Evolutionary conservation across 192 early-diverging fungal genomes (phyloP).

Genomic region (Phlyctochytrium bullatum): DNA sequence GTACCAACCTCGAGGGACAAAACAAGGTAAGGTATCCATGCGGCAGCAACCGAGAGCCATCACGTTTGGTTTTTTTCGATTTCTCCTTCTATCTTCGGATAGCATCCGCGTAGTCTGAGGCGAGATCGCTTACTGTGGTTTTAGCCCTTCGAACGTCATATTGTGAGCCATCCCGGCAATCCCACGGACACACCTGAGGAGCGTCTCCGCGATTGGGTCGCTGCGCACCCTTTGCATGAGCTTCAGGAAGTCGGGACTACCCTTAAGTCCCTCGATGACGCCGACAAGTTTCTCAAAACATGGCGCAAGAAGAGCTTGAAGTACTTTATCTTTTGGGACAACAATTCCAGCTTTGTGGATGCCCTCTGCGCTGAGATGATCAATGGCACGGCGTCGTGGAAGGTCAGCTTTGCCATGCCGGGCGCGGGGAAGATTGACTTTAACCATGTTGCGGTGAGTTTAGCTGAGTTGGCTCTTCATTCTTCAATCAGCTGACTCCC

Average conservation of each 20-base stretch:
- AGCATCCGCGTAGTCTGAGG: too few species aligned
- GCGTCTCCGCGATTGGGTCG: background rate
- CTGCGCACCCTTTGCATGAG: background rate
- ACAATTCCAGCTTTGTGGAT: background rate
- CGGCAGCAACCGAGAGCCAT: background rate
- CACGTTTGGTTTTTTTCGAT: background rate
- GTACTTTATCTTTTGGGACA: conserved; percentile 5
- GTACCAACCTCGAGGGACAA: background rate
- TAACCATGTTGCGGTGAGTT: too few species aligned
- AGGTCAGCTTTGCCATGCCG: background rate
- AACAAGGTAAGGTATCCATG: background rate
- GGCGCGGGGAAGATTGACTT: too few species aligned
- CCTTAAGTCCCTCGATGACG: background rate
- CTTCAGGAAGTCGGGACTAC: conserved; percentile 1
- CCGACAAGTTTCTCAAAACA: background rate
- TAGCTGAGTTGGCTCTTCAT: too few species aligned
- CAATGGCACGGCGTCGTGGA: background rate
- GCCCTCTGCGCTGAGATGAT: background rate
- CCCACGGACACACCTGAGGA: background rate
- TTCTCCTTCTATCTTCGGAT: background rate
- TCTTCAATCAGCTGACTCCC: too few species aligned
- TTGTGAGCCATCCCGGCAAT: background rate
- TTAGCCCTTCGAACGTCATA: background rate
- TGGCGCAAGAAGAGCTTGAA: background rate
- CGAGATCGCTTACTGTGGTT: too few species aligned